These are phyloP conservation scores for Aspergillus ostianus DNA, from an alignment of 495 filamentous ascomycete genomes.

Conservation along the genomic window DNA sequence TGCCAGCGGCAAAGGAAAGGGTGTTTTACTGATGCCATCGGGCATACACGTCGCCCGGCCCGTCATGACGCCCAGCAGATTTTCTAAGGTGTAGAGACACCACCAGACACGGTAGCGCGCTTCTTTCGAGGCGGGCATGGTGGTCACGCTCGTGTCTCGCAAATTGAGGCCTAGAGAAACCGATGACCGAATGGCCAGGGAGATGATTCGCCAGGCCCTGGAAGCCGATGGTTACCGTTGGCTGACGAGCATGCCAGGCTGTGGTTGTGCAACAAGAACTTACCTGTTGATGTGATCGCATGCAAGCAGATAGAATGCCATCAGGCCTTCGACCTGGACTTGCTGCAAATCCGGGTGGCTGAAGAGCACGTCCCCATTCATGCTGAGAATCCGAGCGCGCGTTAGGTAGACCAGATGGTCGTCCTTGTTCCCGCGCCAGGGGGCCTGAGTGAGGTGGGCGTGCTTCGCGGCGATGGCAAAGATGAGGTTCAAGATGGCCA, in stretches of 20 bases:
- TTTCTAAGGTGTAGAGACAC: slow-evolving; percentile 58
- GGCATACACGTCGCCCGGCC: slow-evolving; percentile 54
- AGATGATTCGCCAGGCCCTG: slow-evolving; percentile 54
- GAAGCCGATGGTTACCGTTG: not conserved
- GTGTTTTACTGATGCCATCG: slow-evolving; percentile 48
- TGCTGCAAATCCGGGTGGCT: slow-evolving; percentile 49
- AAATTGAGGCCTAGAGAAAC: slow-evolving; percentile 53
- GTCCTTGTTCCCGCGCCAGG: slow-evolving; percentile 33
- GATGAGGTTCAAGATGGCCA: slow-evolving; percentile 58
- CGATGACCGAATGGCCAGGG: slow-evolving; percentile 50
- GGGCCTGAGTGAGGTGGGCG: slow-evolving; percentile 42
- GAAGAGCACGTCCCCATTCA: slow-evolving; percentile 33
- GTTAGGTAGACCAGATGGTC: slow-evolving; percentile 6
- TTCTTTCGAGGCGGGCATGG: slow-evolving; percentile 5
- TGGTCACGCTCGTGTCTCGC: slow-evolving; percentile 46
- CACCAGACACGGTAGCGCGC: slow-evolving; percentile 56
- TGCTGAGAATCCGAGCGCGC: slow-evolving; percentile 8
- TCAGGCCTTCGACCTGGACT: slow-evolving; percentile 49
- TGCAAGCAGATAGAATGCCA: slow-evolving; percentile 51
- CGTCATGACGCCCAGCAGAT: slow-evolving; percentile 53
- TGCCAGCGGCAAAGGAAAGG: slow-evolving; percentile 45
- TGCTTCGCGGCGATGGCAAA: slow-evolving; percentile 61
- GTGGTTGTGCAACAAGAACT: not conserved
- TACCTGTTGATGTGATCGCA: slow-evolving; percentile 57
- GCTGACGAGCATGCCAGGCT: not conserved